These are phyloP conservation scores for Batkoa obscura DNA, from an alignment of 371 early-diverging fungal species.

Conservation along the genomic window DNA sequence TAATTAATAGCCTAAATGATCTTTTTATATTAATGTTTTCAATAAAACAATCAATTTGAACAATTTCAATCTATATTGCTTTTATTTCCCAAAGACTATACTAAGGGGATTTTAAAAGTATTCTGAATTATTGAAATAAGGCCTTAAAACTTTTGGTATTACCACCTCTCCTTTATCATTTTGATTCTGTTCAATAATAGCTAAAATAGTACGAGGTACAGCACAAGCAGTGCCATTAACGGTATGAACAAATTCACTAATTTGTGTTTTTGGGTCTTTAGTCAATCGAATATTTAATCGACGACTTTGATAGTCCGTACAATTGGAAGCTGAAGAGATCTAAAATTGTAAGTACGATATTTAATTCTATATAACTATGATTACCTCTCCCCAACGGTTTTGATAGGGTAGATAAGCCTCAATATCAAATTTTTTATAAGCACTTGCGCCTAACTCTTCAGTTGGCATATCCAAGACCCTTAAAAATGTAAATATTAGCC, in stretches of 20 bases:
- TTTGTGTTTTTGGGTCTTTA: not conserved
- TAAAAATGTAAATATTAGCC: not conserved
- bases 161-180: conserved; percentile 40
- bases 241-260: conserved; percentile 56
- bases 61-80: too few relatives aligned
- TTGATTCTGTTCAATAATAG: conserved; percentile 72
- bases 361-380: not conserved
- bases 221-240: conserved; percentile 89
- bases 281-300: conserved; percentile 45
- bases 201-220: conserved; percentile 75
- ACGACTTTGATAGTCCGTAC: conserved; percentile 72
- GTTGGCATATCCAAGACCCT: conserved; percentile 84
- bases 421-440: conserved; percentile 79
- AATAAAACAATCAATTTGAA: too few relatives aligned
- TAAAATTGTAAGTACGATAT: conserved; percentile 3
- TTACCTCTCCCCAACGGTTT: conserved; percentile 71
- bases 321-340: conserved; percentile 67
- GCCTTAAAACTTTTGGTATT: conserved; percentile 48
- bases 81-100: too few relatives aligned
- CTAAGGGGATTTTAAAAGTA: conserved; percentile 1
- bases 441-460: conserved; percentile 82
- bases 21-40: too few relatives aligned
- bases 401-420: conserved; percentile 93
- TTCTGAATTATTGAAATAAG: conserved; percentile 15
- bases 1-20: too few relatives aligned